phyloP scores from a whole-genome alignment of 2,329 filamentous ascomycete species.

The Penicillium sp. region DNA sequence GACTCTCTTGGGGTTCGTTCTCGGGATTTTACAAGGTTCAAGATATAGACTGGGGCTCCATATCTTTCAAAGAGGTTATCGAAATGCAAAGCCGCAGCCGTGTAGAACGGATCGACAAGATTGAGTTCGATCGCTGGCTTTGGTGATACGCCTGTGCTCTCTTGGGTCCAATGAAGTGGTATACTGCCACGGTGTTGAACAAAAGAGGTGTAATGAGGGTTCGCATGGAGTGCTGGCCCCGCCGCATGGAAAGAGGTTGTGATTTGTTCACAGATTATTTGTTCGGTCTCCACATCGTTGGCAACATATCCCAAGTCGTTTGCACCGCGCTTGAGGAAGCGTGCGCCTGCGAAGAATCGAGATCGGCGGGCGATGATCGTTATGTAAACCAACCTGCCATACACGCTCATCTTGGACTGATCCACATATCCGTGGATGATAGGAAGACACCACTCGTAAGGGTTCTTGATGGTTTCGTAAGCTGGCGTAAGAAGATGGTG shows the following conservation, averaged over 20 bases:
- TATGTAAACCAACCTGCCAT: constrained; percentile 85
- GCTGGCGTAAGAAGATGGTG: constrained; percentile 82
- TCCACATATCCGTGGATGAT: constrained; percentile 97
- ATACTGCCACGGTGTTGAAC: constrained; percentile 97
- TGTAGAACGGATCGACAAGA: constrained; percentile 94
- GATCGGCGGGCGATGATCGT: constrained; percentile 92
- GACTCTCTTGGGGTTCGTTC: constrained; percentile 89
- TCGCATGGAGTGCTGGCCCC: constrained; percentile 80
- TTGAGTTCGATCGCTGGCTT: constrained; percentile 96
- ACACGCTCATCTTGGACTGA: constrained; percentile 81
- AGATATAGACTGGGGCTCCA: constrained; percentile 83
- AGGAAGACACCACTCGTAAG: constrained; percentile 93
- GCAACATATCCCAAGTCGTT: constrained; percentile 96
- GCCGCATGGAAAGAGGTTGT: constrained; percentile 96
- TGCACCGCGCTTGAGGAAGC: constrained; percentile 90
- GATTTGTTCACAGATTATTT: constrained; percentile 91
- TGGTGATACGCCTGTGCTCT: constrained; percentile 89
- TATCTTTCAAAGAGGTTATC: constrained; percentile 93
- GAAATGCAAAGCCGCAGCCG: constrained; percentile 89
- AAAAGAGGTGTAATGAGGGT: constrained; percentile 91
- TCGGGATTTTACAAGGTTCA: constrained; percentile 87
- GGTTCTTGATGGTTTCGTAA: constrained; percentile 67
- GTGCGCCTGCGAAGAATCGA: constrained; percentile 87
- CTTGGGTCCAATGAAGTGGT: constrained; percentile 95
- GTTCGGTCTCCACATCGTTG: constrained; percentile 98